Percentiles rank a stretch among this genome's conserved stretches.
Conservation (phyloP, 2,329 filamentous ascomycete genomes). For the Cladosporium sp. region DNA sequence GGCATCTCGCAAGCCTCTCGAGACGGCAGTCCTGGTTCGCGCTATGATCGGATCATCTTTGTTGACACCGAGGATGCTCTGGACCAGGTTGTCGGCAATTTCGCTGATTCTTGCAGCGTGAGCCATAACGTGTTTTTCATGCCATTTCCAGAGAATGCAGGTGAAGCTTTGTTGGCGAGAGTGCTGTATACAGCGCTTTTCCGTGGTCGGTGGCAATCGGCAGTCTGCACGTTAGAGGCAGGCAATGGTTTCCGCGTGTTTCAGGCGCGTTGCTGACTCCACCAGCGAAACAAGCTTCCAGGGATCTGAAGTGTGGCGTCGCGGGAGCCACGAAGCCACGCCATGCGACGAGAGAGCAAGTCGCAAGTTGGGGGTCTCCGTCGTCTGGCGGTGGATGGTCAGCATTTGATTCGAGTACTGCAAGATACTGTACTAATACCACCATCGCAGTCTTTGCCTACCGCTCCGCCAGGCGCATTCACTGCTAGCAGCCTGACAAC, state of each 20-base stretch:
- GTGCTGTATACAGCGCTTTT: not conserved
- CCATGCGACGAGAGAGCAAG: not conserved
- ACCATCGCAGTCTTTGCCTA: not conserved
- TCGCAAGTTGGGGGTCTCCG: constrained; percentile 1
- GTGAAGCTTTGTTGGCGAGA: not conserved
- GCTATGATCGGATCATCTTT: constrained; percentile 34
- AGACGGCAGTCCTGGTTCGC: constrained; percentile 41
- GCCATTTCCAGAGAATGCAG: not conserved
- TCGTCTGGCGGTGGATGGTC: not conserved
- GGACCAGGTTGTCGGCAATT: constrained; percentile 71
- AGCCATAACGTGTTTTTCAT: constrained; percentile 57
- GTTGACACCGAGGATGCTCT: constrained; percentile 57
- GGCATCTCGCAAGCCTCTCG: constrained; percentile 41
- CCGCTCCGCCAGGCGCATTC: not conserved
- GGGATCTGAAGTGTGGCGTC: constrained; percentile 6
- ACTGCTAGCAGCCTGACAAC: not conserved
- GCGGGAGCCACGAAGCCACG: not conserved
- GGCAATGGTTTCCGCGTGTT: not conserved
- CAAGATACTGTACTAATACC: not conserved
- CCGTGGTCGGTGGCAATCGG: not conserved
- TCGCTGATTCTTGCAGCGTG: constrained; percentile 64
- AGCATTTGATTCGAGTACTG: not conserved
- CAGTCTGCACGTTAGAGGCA: not conserved
- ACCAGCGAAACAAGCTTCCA: constrained; percentile 15
- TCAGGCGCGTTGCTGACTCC: constrained; percentile 1